These are phyloP conservation scores for Hortaea werneckii DNA, from an alignment of 2,329 filamentous ascomycete genomes.

Conservation along the genomic window DNA sequence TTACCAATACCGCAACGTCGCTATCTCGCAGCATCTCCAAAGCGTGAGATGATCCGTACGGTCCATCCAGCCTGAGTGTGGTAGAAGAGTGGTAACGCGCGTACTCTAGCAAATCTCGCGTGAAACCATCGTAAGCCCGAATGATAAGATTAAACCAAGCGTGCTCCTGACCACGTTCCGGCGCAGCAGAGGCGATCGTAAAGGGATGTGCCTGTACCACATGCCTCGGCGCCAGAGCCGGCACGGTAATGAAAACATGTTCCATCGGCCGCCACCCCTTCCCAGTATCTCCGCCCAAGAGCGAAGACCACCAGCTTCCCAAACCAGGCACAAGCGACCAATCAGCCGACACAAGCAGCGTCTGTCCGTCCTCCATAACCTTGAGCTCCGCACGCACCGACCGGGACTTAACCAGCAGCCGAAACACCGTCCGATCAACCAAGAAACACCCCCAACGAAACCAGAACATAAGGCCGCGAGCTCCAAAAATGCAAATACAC, in stretches of 20 bases:
- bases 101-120: slow-evolving; percentile 43
- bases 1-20: slow-evolving; percentile 45
- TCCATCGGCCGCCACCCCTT: slow-evolving; percentile 51
- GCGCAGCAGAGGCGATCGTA: slow-evolving; percentile 53
- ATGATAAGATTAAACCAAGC: slow-evolving; percentile 50
- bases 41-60: slow-evolving; percentile 51
- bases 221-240: slow-evolving; percentile 43
- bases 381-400: slow-evolving; percentile 40
- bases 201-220: slow-evolving; percentile 55
- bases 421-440: slow-evolving; percentile 48
- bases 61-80: slow-evolving; percentile 49
- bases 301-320: slow-evolving; percentile 7
- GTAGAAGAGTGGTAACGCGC: slow-evolving; percentile 37
- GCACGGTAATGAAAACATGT: slow-evolving; percentile 54
- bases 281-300: slow-evolving; percentile 17
- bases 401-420: slow-evolving; percentile 43
- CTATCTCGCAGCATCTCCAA: slow-evolving; percentile 42
- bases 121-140: slow-evolving; percentile 51
- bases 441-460: slow-evolving; percentile 47
- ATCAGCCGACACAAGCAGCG: slow-evolving; percentile 40
- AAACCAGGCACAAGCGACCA: slow-evolving; percentile 25
- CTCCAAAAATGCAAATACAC: slow-evolving; percentile 51
- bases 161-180: slow-evolving; percentile 29
- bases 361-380: slow-evolving; percentile 48
- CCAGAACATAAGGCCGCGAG: slow-evolving; percentile 43